These are phyloP conservation scores for Pseudotsuga menziesii DNA, from an alignment of 75 land plant species.

Conservation along the genomic window DNA sequence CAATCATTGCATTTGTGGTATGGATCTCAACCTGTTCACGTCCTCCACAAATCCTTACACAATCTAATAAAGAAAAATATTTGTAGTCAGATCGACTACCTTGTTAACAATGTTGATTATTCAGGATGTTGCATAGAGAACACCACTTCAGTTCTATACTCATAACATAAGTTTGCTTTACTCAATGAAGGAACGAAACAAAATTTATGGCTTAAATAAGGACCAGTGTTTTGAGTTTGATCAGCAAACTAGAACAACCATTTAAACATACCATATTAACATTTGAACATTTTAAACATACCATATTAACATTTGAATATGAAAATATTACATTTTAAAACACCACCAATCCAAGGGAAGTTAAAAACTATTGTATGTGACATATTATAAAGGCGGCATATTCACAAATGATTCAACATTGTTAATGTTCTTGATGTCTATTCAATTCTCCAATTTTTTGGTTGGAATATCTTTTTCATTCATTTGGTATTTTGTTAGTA, in stretches of 20 bases:
- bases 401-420: no score
- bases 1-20: constrained; percentile 64
- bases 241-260: not conserved
- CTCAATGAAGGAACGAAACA: no score
- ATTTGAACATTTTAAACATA: not conserved
- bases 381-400: no score
- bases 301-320: not conserved
- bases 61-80: not conserved
- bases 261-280: not conserved
- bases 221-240: not conserved
- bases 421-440: no score
- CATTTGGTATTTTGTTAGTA: no score
- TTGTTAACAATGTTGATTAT: not conserved
- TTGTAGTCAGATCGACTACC: not conserved
- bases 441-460: no score
- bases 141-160: not conserved
- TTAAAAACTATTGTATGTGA: not conserved
- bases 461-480: no score
- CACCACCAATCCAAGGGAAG: not conserved
- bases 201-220: not conserved
- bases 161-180: not conserved
- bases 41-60: constrained; percentile 16
- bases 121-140: not conserved
- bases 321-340: not conserved
- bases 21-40: constrained; percentile 52